Evolutionary conservation across 73 alveolate species (phyloP).

Genomic region (Uronychia setigera): DNA sequence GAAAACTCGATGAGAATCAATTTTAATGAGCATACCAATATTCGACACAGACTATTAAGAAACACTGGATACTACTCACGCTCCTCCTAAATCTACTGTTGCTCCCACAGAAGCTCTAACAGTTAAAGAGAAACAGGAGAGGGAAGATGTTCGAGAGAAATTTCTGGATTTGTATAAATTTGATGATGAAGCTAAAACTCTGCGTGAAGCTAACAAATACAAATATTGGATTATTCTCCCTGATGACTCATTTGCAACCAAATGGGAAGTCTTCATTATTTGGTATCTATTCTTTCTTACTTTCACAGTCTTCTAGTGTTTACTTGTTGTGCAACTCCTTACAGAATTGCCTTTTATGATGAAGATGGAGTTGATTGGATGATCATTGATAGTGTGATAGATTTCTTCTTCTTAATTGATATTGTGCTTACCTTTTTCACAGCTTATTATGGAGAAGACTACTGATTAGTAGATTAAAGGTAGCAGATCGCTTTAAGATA

Average conservation of each 20-base stretch:
- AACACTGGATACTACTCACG: no score
- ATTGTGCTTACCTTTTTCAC: constrained; percentile 24
- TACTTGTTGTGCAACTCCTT: constrained; percentile 42
- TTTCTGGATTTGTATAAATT: neutral
- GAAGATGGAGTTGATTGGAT: constrained; percentile 3
- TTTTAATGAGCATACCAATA: no score
- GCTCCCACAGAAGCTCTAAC: no score
- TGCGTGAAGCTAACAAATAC: neutral
- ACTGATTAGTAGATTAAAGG: constrained; percentile 19
- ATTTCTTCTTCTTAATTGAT: constrained; percentile 31
- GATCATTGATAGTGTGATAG: constrained; percentile 14
- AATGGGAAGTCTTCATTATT: constrained; percentile 38
- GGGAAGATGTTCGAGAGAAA: neutral
- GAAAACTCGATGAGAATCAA: no score
- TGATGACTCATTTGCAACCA: constrained; percentile 6
- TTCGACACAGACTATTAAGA: no score
- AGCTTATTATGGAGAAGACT: constrained; percentile 40
- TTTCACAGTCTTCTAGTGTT: constrained; percentile 2
- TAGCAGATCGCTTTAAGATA: constrained; percentile 26
- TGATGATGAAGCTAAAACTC: neutral
- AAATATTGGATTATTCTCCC: constrained; percentile 29
- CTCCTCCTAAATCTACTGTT: no score
- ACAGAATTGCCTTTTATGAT: constrained; percentile 23
- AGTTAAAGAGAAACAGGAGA: neutral
- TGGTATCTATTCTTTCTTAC: constrained; percentile 6